Evolutionary conservation across 768 basidiomycete genomes (phyloP).

Genomic region (Collybia sp.): DNA sequence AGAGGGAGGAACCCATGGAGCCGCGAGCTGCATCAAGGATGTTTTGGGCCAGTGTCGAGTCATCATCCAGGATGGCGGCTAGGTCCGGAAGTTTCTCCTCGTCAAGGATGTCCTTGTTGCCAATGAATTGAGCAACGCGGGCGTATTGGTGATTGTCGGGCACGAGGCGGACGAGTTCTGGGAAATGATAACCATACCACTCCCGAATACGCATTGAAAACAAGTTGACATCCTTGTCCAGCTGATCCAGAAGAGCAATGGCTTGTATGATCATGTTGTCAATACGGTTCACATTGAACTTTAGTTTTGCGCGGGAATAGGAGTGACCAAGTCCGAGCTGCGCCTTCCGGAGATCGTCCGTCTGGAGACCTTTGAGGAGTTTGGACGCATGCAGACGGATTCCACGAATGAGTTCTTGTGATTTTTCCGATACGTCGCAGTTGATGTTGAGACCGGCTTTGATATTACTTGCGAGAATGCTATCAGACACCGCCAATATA

Average conservation of each 20-base stretch:
- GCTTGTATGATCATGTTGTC: conserved; percentile 99
- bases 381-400: conserved; percentile 89
- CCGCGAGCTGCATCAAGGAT: conserved; percentile 91
- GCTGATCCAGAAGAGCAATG: conserved; percentile 95
- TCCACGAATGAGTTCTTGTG: conserved; percentile 85
- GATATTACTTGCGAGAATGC: conserved; percentile 70
- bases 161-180: conserved; percentile 90
- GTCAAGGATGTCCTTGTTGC: conserved; percentile 76
- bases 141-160: conserved; percentile 95
- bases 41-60: conserved; percentile 84
- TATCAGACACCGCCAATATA: conserved; percentile 76
- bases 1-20: conserved; percentile 90
- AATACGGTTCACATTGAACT: conserved; percentile 93
- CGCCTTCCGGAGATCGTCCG: conserved; percentile 85
- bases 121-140: conserved; percentile 78
- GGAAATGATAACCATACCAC: conserved; percentile 99
- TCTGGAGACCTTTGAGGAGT: conserved; percentile 83
- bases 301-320: conserved; percentile 95
- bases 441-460: conserved; percentile 65
- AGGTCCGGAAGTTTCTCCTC: conserved; percentile 82
- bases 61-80: conserved; percentile 75
- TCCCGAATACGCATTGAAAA: conserved; percentile 98
- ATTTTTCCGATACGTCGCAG: conserved; percentile 78
- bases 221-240: conserved; percentile 99
- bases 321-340: conserved; percentile 97